These are phyloP conservation scores for Glycine latifolia DNA, from an alignment of 306 rosid species.

Conservation along the genomic window DNA sequence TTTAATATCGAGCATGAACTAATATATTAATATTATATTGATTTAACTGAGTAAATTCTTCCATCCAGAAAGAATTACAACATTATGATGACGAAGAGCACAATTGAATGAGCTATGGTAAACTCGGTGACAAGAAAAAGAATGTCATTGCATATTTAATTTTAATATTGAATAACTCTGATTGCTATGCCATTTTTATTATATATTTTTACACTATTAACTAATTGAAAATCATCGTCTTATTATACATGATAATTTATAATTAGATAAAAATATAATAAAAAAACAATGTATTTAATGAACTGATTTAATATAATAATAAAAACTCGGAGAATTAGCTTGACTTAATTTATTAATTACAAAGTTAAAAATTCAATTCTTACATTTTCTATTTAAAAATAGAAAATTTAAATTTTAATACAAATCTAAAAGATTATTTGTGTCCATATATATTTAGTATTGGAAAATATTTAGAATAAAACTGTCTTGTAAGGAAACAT, in stretches of 20 bases:
- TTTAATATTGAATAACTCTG: neutral
- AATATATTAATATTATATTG: no score
- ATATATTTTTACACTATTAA: neutral
- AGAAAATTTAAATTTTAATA: neutral
- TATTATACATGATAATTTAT: no score
- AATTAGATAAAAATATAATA: neutral
- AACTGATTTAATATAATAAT: neutral
- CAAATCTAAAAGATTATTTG: no score
- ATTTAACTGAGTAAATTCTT: no score
- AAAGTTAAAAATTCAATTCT: neutral
- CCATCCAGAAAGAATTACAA: neutral
- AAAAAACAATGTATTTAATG: neutral
- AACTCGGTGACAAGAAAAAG: neutral
- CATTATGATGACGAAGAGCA: neutral
- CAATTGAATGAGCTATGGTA: no score
- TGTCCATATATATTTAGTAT: no score
- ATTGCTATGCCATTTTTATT: no score
- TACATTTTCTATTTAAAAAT: neutral
- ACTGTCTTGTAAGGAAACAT: no score
- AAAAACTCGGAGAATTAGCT: neutral
- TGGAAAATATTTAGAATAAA: neutral
- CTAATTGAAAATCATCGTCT: neutral
- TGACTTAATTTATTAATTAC: neutral
- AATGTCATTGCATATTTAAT: neutral
- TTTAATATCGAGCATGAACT: no score